These are phyloP conservation scores for Cryptosporidium baileyi DNA, from an alignment of 169 alveolate genomes.

Conservation along the genomic window DNA sequence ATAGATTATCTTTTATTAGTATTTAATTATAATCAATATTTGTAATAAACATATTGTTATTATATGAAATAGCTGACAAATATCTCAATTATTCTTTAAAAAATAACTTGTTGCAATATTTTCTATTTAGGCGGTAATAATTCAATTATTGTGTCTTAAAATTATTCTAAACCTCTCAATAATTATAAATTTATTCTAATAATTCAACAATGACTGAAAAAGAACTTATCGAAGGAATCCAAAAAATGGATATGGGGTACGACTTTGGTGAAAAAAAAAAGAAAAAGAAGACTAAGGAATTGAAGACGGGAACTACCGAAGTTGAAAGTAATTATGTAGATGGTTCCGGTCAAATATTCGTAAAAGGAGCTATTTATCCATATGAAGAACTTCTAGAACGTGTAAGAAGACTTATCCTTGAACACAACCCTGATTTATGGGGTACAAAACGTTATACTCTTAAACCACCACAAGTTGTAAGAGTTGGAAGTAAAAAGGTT, in stretches of 20 bases:
- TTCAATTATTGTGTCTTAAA: too few species aligned
- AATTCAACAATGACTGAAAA: conserved; percentile 39
- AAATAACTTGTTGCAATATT: too few species aligned
- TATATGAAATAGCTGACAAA: too few species aligned
- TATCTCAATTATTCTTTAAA: too few species aligned
- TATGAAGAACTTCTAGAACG: conserved; percentile 88
- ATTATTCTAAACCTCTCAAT: too few species aligned
- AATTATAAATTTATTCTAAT: too few species aligned
- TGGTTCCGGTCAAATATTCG: conserved; percentile 83
- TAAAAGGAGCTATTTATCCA: conserved; percentile 84
- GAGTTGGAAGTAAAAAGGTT: conserved; percentile 94
- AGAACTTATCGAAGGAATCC: conserved; percentile 48
- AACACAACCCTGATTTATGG: conserved; percentile 88
- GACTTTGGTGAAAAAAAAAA: conserved; percentile 87
- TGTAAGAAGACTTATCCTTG: conserved; percentile 83
- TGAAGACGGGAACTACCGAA: conserved; percentile 75
- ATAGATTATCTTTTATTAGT: too few species aligned
- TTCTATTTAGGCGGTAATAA: too few species aligned
- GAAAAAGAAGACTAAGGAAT: conserved; percentile 80
- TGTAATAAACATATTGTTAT: too few species aligned
- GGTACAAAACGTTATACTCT: conserved; percentile 87
- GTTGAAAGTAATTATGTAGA: conserved; percentile 71
- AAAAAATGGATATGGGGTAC: conserved; percentile 61
- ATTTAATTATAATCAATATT: too few species aligned
- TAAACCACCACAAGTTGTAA: conserved; percentile 92